Evolutionary conservation across 169 alveolate species (phyloP).

Genomic region (Neospora caninum): DNA sequence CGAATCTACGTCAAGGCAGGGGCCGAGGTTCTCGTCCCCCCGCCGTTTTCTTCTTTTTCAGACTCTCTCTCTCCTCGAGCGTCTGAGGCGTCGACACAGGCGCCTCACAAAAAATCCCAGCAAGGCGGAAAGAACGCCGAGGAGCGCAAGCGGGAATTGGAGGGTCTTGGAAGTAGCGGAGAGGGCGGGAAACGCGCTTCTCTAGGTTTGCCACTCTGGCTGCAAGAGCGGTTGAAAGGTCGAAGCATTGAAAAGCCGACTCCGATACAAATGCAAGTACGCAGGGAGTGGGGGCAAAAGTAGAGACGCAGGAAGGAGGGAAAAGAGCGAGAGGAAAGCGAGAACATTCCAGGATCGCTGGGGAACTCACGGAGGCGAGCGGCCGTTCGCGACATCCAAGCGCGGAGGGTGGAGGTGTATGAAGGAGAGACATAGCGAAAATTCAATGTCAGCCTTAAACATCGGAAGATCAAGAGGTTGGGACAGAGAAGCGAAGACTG

Average conservation of each 20-base stretch:
- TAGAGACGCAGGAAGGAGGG: too few relatives aligned
- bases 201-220: slow-evolving; percentile 35
- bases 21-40: background rate
- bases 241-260: slow-evolving; percentile 76
- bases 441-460: too few relatives aligned
- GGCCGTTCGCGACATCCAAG: too few relatives aligned
- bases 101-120: background rate
- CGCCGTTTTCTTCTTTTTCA: background rate
- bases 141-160: too few relatives aligned
- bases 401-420: too few relatives aligned
- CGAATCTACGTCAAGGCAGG: slow-evolving; percentile 23
- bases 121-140: background rate
- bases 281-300: background rate
- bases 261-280: slow-evolving; percentile 77
- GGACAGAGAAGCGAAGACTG: background rate
- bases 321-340: too few relatives aligned
- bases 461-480: background rate
- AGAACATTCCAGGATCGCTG: too few relatives aligned
- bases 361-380: too few relatives aligned
- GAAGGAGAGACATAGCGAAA: too few relatives aligned
- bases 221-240: slow-evolving; percentile 11
- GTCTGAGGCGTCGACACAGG: background rate
- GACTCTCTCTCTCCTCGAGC: background rate
- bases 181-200: background rate
- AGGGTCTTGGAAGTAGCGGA: background rate